A percentile compares a stretch with the other conserved stretches of the same genome.
These are phyloP conservation scores for Salix suchowensis DNA, from an alignment of 345 rosid species.

Conservation along the genomic window DNA sequence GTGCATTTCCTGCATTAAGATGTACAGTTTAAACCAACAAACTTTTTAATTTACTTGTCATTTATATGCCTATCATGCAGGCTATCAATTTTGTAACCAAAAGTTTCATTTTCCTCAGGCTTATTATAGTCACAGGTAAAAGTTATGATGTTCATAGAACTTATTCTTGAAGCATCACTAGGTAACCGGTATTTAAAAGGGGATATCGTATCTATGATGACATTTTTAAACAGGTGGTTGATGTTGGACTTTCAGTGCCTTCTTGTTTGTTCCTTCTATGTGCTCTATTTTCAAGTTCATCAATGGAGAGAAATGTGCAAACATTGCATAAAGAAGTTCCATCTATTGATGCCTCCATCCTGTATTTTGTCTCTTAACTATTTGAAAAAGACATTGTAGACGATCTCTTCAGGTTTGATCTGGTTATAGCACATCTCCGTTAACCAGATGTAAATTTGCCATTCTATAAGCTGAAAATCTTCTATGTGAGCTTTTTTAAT, in stretches of 20 bases:
- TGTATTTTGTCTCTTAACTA: background rate
- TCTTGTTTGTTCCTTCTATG: background rate
- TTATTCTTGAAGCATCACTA: background rate
- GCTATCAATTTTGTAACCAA: background rate
- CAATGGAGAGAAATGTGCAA: background rate
- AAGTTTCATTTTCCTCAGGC: background rate
- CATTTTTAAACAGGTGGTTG: background rate
- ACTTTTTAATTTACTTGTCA: background rate
- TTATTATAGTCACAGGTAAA: background rate
- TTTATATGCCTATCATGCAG: background rate
- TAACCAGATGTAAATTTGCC: background rate
- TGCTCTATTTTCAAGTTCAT: background rate
- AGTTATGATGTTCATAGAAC: background rate
- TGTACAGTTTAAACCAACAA: too few species aligned
- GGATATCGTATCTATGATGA: background rate
- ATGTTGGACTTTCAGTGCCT: background rate
- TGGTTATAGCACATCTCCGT: background rate
- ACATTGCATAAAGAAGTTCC: background rate
- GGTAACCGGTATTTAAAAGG: background rate
- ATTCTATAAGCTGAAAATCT: conserved; percentile 2
- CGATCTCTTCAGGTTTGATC: background rate
- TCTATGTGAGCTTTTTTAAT: background rate
- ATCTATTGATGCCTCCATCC: background rate
- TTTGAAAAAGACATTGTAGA: background rate
- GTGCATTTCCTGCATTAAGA: too few species aligned